These are phyloP conservation scores for Saccharomyces hybrid DNA, from an alignment of 1,139 yeast genomes.

Conservation along the genomic window DNA sequence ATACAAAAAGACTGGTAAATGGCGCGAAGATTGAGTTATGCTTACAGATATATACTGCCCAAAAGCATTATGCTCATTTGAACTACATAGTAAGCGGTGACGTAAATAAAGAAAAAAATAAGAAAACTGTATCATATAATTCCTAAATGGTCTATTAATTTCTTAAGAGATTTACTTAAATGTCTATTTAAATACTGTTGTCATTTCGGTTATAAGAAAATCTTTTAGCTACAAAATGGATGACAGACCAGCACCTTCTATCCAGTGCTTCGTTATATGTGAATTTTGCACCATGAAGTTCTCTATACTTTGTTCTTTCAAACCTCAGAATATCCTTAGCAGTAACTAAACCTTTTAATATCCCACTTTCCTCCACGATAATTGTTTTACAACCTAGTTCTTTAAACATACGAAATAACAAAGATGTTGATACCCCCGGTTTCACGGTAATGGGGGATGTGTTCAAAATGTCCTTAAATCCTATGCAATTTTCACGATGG, in stretches of 20 bases:
- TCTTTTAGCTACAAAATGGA: conserved; percentile 12
- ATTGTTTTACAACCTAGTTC: conserved; percentile 76
- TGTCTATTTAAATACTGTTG: neutral
- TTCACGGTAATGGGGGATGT: conserved; percentile 58
- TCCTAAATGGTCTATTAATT: neutral
- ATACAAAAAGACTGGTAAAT: conserved; percentile 72
- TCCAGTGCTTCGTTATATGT: conserved; percentile 22
- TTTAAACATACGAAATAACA: conserved; percentile 60
- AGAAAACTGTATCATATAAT: neutral
- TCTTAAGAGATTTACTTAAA: neutral
- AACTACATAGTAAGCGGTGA: too few species aligned
- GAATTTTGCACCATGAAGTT: conserved; percentile 25
- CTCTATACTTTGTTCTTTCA: conserved; percentile 26
- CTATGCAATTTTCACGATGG: conserved; percentile 17
- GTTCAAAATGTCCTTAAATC: conserved; percentile 44
- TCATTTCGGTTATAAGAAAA: conserved; percentile 3
- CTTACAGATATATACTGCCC: too few species aligned
- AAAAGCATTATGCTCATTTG: too few species aligned
- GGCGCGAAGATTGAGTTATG: conserved; percentile 48
- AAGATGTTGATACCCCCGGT: conserved; percentile 50
- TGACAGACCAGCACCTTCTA: conserved; percentile 19
- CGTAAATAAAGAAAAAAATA: neutral
- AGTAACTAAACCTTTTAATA: conserved; percentile 55
- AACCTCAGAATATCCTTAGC: conserved; percentile 59
- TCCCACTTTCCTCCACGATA: conserved; percentile 51